Evolutionary conservation across 106 monocot species (phyloP), one percentile per base, ranked within the genome.

Genomic region (Gastrodia elata): DNA sequence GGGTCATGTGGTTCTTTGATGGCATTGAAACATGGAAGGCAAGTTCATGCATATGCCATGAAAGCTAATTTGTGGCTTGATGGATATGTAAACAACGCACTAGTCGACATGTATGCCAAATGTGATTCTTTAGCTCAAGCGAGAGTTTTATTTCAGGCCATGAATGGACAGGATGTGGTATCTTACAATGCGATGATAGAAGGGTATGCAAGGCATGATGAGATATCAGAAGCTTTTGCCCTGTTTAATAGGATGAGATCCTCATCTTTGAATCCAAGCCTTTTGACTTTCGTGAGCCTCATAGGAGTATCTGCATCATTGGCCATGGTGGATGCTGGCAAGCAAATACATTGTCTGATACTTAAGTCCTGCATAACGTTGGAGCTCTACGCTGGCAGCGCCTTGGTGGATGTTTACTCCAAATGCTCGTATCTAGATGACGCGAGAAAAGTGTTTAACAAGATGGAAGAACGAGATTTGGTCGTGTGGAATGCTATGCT

Each of bases 401-500:
- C 94, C 59, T 64, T 95, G n/a, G 76, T 92, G 57, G 89, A 92
- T 84, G 91, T 79, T 4, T 95, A 95, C 64, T 89, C 89, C 35
- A 95, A 95, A 82, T 95, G 89, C 73, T 80, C 75, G 24, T 76
- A 39, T 57, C 58, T 82, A 37, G 73, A 84, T 64, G 91, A 92
- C 75, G 94, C 94, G 27, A 87, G 87, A 73, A 34, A 67, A 30
- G 71, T 91, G 39, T 95, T 95, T 75, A 76, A 89, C 68, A 78
- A 79, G 74, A 81, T 87, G 83, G 70, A 83, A 25, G 74, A 95
- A 16, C 77, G 59, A 71, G 94, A 95, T 84, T 68, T 95, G 40
- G 91, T 87, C 8, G 73, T 92, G n/a, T 87, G 87, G 89, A 95
- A 95, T 80, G 81, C 94, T 48, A 92, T 95, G 91, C 83, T 92